A percentile compares a stretch with the other conserved stretches of the same genome.
Conservation (phyloP, 148 eudicot genomes). For the Arbutus unedo region DNA sequence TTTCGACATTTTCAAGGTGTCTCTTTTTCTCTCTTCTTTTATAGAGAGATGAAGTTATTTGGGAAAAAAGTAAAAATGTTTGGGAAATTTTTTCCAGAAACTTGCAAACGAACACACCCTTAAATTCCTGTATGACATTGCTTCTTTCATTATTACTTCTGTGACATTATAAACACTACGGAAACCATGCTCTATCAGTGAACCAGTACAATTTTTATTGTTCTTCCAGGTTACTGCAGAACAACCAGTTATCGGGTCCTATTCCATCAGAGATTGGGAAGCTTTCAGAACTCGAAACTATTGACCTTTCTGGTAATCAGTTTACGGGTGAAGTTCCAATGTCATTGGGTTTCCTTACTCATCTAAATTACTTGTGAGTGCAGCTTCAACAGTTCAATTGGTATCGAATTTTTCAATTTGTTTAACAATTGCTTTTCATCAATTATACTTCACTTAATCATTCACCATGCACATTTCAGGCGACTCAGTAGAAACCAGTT, state of each 20-base stretch:
- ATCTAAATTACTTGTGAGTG: conserved; percentile 80
- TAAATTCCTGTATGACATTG: background rate
- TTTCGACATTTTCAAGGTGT: no score
- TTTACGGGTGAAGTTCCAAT: conserved; percentile 73
- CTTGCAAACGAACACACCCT: no score
- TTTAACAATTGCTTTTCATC: background rate
- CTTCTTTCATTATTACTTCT: background rate
- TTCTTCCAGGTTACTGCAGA: conserved; percentile 65
- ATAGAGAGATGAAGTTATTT: no score
- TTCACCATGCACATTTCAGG: conserved; percentile 38
- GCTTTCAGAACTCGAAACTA: conserved; percentile 65
- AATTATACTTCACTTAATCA: background rate
- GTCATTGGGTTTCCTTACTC: conserved; percentile 66
- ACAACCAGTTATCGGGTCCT: conserved; percentile 65
- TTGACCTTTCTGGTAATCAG: conserved; percentile 84
- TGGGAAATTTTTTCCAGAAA: no score
- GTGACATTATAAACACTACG: background rate
- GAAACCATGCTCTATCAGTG: background rate
- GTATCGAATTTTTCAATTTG: background rate
- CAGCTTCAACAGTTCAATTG: conserved; percentile 9
- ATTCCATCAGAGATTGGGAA: conserved; percentile 72
- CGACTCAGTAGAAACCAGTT: conserved; percentile 72
- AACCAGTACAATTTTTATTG: background rate
- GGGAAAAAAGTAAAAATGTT: no score
- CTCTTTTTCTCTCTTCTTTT: no score